phyloP scores from a whole-genome alignment of 768 basidiomycete genomes.

The Termitomyces sp. region DNA sequence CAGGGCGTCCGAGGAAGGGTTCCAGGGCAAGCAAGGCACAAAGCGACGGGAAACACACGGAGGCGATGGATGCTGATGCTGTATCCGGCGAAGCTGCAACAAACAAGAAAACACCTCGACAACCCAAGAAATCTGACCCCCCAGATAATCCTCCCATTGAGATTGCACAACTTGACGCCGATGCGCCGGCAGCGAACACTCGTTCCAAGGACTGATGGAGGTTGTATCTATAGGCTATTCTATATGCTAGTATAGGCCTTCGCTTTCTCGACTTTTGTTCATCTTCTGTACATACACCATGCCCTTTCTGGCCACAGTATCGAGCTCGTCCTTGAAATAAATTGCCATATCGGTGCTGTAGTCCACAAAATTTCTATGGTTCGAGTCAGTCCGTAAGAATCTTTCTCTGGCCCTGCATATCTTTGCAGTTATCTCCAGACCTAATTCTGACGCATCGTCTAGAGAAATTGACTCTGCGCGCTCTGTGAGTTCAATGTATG shows the following conservation, averaged over 20 bases:
- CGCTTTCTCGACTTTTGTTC: neutral
- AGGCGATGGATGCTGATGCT: neutral
- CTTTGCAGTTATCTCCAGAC: neutral
- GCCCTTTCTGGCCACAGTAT: neutral
- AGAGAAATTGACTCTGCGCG: constrained; percentile 1
- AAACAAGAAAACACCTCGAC: constrained; percentile 7
- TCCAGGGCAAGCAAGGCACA: constrained; percentile 7
- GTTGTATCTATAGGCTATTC: neutral
- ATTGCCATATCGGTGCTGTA: neutral
- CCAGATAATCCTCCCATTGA: constrained; percentile 3
- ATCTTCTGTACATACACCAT: neutral
- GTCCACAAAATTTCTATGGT: neutral
- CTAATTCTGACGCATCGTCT: neutral
- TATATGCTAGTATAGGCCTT: neutral
- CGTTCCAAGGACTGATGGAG: constrained; percentile 9
- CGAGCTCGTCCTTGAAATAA: constrained; percentile 1
- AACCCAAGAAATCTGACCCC: constrained; percentile 7
- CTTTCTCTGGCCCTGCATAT: neutral
- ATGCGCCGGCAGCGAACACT: constrained; percentile 9
- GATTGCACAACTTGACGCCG: neutral
- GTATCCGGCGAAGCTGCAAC: neutral
- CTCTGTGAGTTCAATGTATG: constrained; percentile 1
- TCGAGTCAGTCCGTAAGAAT: neutral
- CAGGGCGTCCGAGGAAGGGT: constrained; percentile 14
- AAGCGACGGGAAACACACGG: neutral